Conservation (phyloP, 148 eudicot genomes). For the Rhododendron mucronatum region DNA sequence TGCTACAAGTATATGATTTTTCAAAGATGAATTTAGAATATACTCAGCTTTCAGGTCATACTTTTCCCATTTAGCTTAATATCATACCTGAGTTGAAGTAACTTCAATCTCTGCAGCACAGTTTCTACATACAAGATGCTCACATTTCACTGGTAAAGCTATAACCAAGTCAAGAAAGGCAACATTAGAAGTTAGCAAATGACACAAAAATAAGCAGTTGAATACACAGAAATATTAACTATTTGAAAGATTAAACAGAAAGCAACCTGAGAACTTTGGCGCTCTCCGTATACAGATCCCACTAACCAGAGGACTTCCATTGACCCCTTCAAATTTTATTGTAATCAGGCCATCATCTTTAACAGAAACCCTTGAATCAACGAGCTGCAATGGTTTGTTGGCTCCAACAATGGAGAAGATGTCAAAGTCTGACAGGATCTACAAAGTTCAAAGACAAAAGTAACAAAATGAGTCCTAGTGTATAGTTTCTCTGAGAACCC, state of each 20-base stretch:
- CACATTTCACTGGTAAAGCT: constrained; percentile 40
- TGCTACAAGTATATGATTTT: constrained; percentile 25
- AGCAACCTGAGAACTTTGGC: constrained; percentile 50
- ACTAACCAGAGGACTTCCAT: constrained; percentile 69
- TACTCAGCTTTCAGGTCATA: neutral
- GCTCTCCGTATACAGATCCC: constrained; percentile 87
- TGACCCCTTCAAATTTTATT: constrained; percentile 75
- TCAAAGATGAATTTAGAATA: neutral
- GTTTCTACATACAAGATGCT: constrained; percentile 51
- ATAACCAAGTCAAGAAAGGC: constrained; percentile 10
- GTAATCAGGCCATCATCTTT: constrained; percentile 53
- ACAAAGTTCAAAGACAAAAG: constrained; percentile 23
- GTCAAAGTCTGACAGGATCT: constrained; percentile 85
- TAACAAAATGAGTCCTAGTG: neutral
- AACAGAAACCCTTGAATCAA: constrained; percentile 59
- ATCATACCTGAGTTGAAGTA: constrained; percentile 66
- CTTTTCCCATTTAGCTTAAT: neutral
- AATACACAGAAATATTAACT: neutral
- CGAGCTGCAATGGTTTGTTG: constrained; percentile 79
- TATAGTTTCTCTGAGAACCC: neutral
- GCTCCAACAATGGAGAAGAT: constrained; percentile 88
- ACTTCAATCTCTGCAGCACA: constrained; percentile 67
- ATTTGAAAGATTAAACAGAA: neutral
- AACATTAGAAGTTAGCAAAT: neutral
- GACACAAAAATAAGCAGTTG: neutral